Evolutionary conservation across 495 filamentous ascomycete species (phyloP), one percentile per base, ranked within the genome.

Genomic region (Evernia prunastri): DNA sequence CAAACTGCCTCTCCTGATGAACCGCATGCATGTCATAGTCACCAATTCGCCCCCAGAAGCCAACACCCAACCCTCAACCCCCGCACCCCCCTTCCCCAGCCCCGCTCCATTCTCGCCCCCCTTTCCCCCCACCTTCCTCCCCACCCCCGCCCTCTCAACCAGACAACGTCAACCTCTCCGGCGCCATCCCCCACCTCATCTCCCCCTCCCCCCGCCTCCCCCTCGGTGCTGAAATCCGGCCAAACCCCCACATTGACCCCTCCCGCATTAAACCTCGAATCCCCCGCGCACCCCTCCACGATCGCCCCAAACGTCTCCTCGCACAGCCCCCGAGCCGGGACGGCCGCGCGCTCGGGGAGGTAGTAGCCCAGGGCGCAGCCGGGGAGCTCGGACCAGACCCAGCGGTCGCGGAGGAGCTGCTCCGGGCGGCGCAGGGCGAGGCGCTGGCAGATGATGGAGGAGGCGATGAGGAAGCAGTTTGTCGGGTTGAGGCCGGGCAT

Each of bases 401-500:
- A 54, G 9, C 10, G 10, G 7, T 54, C 51, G 51, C 51, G 51
- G 15, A 33, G 3, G 4, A 54, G 12, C 0, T 3, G 27, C 29
- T 20, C 51, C 17, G 13, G 29, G 0, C 3, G 51, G 13, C 6
- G 29, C 4, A 0, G 0, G 51, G 51, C 20, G 51, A 33, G 51
- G 15, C 27, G 51, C 0, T 54, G 1, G 51, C 51, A 54, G 15
- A 54, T 15, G 35, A 62, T 54, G 1, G 23, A 12, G 45, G 40
- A 3, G 12, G 47, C 47, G 9, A 10, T 27, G n/a, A n/a, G n/a
- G n/a, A n/a, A 25, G 59, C 59, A 61, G 59, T 61, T 31, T 33
- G 60, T 40, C 10, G 60, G 60, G 35, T 62, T 62, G 18, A 62
- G 60, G 39, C 60, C 60, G 35, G 40, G 31, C 60, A 62, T 62